Evolutionary conservation across 371 early-diverging fungal genomes (phyloP).

Genomic region (Rhizopus sp.): DNA sequence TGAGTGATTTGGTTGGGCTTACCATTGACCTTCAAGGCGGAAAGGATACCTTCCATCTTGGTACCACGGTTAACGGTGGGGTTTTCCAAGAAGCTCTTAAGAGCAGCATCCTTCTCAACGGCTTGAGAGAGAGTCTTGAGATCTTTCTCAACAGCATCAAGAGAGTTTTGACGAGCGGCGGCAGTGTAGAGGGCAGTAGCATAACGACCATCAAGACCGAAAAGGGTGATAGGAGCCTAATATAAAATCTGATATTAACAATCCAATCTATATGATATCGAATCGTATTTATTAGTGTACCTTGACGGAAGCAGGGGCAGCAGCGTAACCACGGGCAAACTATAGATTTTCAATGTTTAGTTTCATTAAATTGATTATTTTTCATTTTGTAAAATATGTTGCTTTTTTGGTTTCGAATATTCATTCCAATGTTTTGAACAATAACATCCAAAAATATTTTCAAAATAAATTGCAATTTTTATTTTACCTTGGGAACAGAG

Average conservation of each 20-base stretch:
- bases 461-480: no score
- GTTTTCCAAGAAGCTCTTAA: constrained; percentile 80
- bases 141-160: constrained; percentile 88
- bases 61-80: constrained; percentile 80
- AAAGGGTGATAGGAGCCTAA: constrained; percentile 83
- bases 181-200: constrained; percentile 97
- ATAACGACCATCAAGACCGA: constrained; percentile 96
- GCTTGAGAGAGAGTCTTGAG: constrained; percentile 67
- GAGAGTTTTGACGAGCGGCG: constrained; percentile 80
- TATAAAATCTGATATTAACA: neutral
- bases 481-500: constrained; percentile 45
- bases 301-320: constrained; percentile 54
- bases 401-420: no score
- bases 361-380: no score
- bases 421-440: no score
- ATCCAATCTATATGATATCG: no score
- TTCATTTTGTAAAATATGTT: no score
- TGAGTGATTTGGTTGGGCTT: constrained; percentile 79
- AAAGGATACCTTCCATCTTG: constrained; percentile 78
- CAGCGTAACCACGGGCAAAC: constrained; percentile 63
- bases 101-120: constrained; percentile 73
- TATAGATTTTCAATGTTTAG: no score
- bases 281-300: no score
- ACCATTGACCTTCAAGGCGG: constrained; percentile 60
- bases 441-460: no score